Percentiles rank a stretch among this genome's conserved stretches.
Conservation (phyloP, 225 moss, liverwort and hornwort genomes). For the Sphagnum tenellum region DNA sequence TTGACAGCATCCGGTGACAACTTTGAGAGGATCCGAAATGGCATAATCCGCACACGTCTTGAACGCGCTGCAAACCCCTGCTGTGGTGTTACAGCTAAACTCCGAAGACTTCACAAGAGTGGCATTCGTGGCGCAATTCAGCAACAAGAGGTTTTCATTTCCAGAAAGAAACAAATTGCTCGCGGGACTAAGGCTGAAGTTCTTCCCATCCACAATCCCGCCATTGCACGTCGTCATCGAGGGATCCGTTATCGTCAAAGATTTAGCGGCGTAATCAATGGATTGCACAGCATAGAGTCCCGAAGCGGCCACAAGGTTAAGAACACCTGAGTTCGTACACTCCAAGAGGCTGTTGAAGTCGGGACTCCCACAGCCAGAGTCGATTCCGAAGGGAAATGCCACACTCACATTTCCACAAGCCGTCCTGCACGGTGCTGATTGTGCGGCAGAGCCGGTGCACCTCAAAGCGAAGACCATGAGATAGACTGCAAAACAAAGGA, state of each 20-base stretch:
- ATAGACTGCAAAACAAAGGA: too few relatives aligned
- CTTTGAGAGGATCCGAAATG: conserved; percentile 13
- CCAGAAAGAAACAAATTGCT: conserved; percentile 12
- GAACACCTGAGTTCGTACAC: conserved; percentile 15
- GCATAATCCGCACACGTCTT: conserved; percentile 37
- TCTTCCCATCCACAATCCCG: conserved; percentile 20
- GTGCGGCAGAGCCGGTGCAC: neutral
- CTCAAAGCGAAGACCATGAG: too few relatives aligned
- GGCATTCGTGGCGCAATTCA: conserved; percentile 28
- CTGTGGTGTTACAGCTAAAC: conserved; percentile 25
- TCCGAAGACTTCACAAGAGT: conserved; percentile 19
- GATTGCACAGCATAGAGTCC: conserved; percentile 22
- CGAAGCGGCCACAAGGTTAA: conserved; percentile 16
- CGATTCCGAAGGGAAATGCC: conserved; percentile 25
- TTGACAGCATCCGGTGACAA: conserved; percentile 24
- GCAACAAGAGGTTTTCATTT: conserved; percentile 20
- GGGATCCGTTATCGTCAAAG: conserved; percentile 11
- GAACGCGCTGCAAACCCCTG: conserved; percentile 29
- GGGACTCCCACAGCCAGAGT: conserved; percentile 20
- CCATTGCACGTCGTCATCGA: conserved; percentile 36
- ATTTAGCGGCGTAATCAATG: conserved; percentile 15
- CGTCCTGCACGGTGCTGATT: conserved; percentile 7
- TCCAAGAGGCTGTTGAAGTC: conserved; percentile 12
- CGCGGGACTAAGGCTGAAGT: conserved; percentile 7
- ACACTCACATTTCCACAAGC: conserved; percentile 17